Evolutionary conservation across 1,139 yeast species (phyloP).

Genomic region (Candida buenavistaensis): DNA sequence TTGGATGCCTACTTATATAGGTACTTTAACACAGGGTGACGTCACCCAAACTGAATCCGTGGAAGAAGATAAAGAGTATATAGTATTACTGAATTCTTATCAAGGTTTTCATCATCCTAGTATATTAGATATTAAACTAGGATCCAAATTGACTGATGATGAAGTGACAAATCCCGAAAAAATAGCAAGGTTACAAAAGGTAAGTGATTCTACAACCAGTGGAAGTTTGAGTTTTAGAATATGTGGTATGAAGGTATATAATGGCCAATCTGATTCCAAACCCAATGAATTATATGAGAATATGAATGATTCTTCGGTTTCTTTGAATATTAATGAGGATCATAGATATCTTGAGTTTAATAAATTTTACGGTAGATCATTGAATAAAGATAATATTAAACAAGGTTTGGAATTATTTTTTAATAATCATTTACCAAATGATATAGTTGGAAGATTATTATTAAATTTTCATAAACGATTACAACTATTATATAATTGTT

Average conservation of each 20-base stretch:
- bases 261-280: slow-evolving; percentile 11
- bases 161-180: slow-evolving; percentile 59
- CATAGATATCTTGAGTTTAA: slow-evolving; percentile 51
- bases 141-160: slow-evolving; percentile 66
- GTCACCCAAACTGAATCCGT: slow-evolving; percentile 2
- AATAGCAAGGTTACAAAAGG: slow-evolving; percentile 56
- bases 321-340: slow-evolving; percentile 16
- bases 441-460: slow-evolving; percentile 23
- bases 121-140: slow-evolving; percentile 81
- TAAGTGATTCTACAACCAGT: slow-evolving; percentile 73
- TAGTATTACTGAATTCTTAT: slow-evolving; percentile 77
- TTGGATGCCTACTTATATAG: slow-evolving; percentile 54
- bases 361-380: slow-evolving; percentile 68
- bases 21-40: slow-evolving; percentile 36
- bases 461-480: slow-evolving; percentile 55
- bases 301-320: slow-evolving; percentile 18
- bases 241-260: slow-evolving; percentile 80
- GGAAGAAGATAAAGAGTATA: slow-evolving; percentile 21
- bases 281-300: slow-evolving; percentile 15
- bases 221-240: slow-evolving; percentile 74
- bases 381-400: slow-evolving; percentile 43
- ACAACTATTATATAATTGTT: slow-evolving; percentile 62
- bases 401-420: slow-evolving; percentile 52
- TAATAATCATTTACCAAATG: slow-evolving; percentile 8
- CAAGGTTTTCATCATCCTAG: slow-evolving; percentile 66